These are phyloP conservation scores for Diaporthe batatas DNA, from an alignment of 2,329 filamentous ascomycete genomes.

Conservation along the genomic window DNA sequence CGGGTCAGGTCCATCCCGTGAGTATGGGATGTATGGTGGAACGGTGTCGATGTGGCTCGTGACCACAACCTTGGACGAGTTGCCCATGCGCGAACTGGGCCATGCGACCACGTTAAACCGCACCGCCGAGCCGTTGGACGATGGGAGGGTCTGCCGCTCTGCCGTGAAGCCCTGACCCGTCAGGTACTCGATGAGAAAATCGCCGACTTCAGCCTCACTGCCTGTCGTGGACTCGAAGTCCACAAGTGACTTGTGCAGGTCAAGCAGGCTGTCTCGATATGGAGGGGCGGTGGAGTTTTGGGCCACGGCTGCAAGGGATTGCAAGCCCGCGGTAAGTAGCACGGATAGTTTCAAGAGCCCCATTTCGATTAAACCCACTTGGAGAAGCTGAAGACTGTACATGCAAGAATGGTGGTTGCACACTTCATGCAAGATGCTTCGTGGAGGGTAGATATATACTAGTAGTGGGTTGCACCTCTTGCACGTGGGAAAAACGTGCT, in stretches of 20 bases:
- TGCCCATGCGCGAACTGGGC: constrained; percentile 58
- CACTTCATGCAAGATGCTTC: no score
- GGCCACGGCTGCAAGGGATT: not conserved
- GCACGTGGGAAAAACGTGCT: no score
- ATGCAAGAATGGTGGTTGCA: no score
- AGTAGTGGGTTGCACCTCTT: no score
- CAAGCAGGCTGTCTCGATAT: constrained; percentile 69
- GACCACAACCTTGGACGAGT: constrained; percentile 68
- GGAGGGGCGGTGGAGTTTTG: constrained; percentile 44
- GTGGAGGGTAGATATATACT: no score
- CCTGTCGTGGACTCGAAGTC: constrained; percentile 78
- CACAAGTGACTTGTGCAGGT: constrained; percentile 80
- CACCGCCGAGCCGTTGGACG: constrained; percentile 4
- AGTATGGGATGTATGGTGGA: constrained; percentile 79
- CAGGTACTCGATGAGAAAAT: constrained; percentile 78
- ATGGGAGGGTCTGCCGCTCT: constrained; percentile 18
- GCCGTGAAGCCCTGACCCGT: constrained; percentile 45
- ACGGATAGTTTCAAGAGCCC: not conserved
- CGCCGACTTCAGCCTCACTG: constrained; percentile 76
- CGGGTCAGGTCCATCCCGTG: constrained; percentile 61
- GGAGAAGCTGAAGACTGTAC: no score
- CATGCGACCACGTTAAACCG: constrained; percentile 85
- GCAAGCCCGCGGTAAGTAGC: not conserved
- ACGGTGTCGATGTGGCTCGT: constrained; percentile 87
- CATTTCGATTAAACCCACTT: not conserved